Conservation (phyloP, 306 rosid species). For the Prinsepia uniflora region DNA sequence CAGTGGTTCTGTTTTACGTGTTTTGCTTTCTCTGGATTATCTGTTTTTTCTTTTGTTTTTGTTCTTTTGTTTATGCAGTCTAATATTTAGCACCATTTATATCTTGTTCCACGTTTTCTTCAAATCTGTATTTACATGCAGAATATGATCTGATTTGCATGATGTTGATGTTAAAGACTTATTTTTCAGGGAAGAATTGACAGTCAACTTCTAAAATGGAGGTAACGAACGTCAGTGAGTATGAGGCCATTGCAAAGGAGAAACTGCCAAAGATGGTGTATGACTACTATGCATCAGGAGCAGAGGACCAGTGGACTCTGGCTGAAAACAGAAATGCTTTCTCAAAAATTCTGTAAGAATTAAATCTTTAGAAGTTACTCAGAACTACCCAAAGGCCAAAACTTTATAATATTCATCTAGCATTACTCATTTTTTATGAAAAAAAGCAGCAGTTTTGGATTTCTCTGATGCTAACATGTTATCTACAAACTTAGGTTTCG, state of each 20-base stretch:
- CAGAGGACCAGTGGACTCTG: constrained; percentile 77
- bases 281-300: constrained; percentile 77
- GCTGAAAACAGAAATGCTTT: constrained; percentile 69
- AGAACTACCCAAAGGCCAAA: background rate
- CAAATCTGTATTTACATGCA: background rate
- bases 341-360: constrained; percentile 55
- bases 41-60: no score
- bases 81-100: background rate
- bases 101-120: background rate
- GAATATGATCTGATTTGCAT: background rate
- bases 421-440: background rate
- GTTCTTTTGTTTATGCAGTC: background rate
- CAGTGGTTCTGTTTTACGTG: no score
- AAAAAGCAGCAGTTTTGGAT: background rate
- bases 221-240: constrained; percentile 62
- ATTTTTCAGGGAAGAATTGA: constrained; percentile 27
- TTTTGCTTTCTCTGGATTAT: no score
- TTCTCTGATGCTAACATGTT: constrained; percentile 22
- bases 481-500: constrained; percentile 50
- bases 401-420: background rate
- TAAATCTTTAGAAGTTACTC: background rate
- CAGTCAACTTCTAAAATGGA: constrained; percentile 39
- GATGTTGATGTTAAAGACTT: constrained; percentile 18
- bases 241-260: constrained; percentile 64
- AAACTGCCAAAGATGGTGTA: constrained; percentile 65